Conservation (phyloP, 2,329 filamentous ascomycete species). For the Stemphylium beticola region DNA sequence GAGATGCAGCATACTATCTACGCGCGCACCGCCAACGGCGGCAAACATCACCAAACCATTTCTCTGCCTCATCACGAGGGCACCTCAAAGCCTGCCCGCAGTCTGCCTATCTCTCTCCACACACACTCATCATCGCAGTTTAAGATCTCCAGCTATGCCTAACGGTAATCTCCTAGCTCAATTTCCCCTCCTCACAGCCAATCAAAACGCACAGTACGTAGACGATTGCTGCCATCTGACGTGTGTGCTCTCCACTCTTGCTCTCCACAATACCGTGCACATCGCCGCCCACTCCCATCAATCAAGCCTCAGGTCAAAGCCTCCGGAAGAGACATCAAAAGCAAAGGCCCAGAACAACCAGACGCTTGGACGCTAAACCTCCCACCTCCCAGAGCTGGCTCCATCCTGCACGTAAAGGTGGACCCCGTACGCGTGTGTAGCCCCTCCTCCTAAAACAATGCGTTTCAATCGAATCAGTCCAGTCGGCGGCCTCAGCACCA, state of each 20-base stretch:
- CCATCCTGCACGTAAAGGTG: too few relatives aligned
- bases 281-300: not conserved
- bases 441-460: too few relatives aligned
- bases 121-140: not conserved
- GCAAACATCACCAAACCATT: not conserved
- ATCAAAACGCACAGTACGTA: not conserved
- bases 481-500: too few relatives aligned
- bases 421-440: too few relatives aligned
- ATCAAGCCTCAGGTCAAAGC: not conserved
- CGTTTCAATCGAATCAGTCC: too few relatives aligned
- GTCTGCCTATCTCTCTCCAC: not conserved
- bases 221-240: constrained; percentile 3
- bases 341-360: too few relatives aligned
- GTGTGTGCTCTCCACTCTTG: constrained; percentile 4
- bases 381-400: too few relatives aligned
- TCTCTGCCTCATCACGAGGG: not conserved
- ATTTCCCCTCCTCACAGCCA: not conserved
- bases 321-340: too few relatives aligned
- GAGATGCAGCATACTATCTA: too few relatives aligned
- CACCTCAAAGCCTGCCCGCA: not conserved
- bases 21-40: not conserved
- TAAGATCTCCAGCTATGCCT: not conserved
- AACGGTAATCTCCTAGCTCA: not conserved
- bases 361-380: too few relatives aligned
- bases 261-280: not conserved